These are phyloP conservation scores for Eremochloa ophiuroides DNA, from an alignment of 176 grass and related monocot species.

Conservation along the genomic window DNA sequence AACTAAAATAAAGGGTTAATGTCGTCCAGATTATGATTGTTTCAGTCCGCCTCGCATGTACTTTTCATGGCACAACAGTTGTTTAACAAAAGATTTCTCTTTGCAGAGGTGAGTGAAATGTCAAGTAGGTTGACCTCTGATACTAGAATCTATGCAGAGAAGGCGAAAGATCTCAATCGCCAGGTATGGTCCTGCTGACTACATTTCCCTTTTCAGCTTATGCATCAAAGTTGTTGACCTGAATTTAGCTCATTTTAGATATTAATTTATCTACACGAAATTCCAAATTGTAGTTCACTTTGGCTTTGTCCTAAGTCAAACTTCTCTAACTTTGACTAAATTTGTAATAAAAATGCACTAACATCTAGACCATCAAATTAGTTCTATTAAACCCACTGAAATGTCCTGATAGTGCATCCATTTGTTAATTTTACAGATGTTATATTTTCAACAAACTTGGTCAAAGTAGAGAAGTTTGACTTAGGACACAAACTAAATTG, in stretches of 20 bases:
- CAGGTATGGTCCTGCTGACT: slow-evolving; percentile 38
- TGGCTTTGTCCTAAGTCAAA: neutral
- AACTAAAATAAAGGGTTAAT: neutral
- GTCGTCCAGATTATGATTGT: neutral
- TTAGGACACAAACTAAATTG: neutral
- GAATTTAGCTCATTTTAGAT: too few species aligned
- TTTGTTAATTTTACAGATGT: neutral
- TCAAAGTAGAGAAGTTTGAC: neutral
- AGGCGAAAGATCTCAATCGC: slow-evolving; percentile 83
- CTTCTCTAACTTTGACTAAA: neutral
- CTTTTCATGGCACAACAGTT: neutral
- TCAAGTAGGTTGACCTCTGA: slow-evolving; percentile 81
- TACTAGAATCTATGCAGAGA: slow-evolving; percentile 79
- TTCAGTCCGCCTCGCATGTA: neutral
- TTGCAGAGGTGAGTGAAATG: slow-evolving; percentile 90
- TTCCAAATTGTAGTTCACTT: neutral
- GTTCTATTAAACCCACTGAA: neutral
- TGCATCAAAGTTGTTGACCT: neutral
- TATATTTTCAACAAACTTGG: neutral
- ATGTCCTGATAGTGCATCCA: too few species aligned
- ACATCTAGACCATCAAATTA: neutral
- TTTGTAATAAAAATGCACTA: neutral
- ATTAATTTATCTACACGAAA: too few species aligned
- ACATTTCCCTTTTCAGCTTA: neutral
- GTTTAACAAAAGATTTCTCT: neutral